Percentiles rank a stretch among this genome's conserved stretches.
These are phyloP conservation scores for Ascochyta viciae-villosae DNA, from an alignment of 2,329 filamentous ascomycete species.

Conservation along the genomic window DNA sequence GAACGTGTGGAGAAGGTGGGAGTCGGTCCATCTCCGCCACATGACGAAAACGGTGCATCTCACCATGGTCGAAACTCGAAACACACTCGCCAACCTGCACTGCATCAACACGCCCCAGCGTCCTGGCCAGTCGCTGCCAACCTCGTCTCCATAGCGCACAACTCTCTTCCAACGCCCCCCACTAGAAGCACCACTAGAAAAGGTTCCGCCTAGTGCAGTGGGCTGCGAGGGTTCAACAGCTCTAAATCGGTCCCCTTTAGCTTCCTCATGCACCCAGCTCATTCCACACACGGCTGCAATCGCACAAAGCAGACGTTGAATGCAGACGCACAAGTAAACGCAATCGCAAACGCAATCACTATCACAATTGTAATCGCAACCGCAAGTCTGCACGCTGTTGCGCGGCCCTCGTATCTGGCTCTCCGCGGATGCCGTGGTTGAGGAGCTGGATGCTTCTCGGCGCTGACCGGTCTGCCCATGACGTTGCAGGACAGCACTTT, in stretches of 20 bases:
- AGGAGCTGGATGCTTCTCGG: background rate
- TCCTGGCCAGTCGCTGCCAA: constrained; percentile 1
- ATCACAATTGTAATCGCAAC: too few relatives aligned
- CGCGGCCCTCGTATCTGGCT: constrained; percentile 6
- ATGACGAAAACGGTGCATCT: constrained; percentile 14
- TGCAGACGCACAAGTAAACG: background rate
- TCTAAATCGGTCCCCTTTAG: background rate
- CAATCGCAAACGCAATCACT: background rate
- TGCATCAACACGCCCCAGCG: background rate
- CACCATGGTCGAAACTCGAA: background rate
- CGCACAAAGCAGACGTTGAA: background rate
- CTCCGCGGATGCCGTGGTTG: background rate
- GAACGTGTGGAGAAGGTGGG: constrained; percentile 21
- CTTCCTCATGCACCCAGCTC: background rate
- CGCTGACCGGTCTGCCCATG: constrained; percentile 9
- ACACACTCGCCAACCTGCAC: constrained; percentile 1
- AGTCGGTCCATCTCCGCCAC: background rate
- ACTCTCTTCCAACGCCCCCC: constrained; percentile 4
- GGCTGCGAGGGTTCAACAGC: constrained; percentile 18
- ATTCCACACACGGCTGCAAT: constrained; percentile 2
- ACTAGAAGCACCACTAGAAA: constrained; percentile 11
- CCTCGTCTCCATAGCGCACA: background rate
- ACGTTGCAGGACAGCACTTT: constrained; percentile 7
- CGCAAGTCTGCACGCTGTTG: background rate
- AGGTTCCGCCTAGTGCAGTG: constrained; percentile 10